Base-by-base conservation (phyloP, 2,329 filamentous ascomycete species). In the Diaporthe sp. region DNA sequence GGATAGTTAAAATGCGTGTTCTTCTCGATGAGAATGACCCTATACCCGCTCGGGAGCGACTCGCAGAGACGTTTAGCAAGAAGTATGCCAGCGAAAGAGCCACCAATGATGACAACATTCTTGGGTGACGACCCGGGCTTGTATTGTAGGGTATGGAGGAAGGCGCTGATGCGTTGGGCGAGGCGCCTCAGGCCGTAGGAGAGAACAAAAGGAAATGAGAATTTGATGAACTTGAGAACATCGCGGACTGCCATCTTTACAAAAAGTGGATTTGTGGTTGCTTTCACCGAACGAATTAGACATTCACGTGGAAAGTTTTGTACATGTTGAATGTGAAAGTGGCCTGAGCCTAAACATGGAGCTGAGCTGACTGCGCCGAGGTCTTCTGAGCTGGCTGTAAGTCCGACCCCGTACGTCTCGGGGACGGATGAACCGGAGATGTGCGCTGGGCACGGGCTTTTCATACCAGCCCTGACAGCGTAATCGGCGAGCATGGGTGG, bases 1-100 rank as follows among this genome's bases (percentile, higher is more conserved):
- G 89, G 88, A 77, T 89, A 91, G 76, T 92, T 87, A 80, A 92
- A 90, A 80, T 92, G 90, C 4, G 85, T 87, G 78, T 90, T 90
- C 60, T 87, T 88, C 80, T 93, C 91, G 38, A 92, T 79, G 4
- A 92, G 82, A 0, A 92, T 82, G 5, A 91, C 86, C 5, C 85
- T 84, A 79, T 87, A 90, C 12, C 79, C 81, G 45, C 82, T 84
- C 0, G 89, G 87, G 0, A 92, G 80, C 30, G 84, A 81, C n/a
- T 86, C 83, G 6, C 92, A 84, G 13, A 84, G 81, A n/a, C 84
- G 83, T 0, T 86, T 86, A 8, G 86, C 84, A 58, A 87, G 84
- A 75, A 86, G 86, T 2, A 74, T 47, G 3, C 90, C 90, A 0
- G 88, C 89, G 77, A 91, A 92, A 0, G 89, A 91, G 66, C 87